Base-by-base conservation (phyloP, 805 yeast genomes). In the Clavispora asparagi region DNA sequence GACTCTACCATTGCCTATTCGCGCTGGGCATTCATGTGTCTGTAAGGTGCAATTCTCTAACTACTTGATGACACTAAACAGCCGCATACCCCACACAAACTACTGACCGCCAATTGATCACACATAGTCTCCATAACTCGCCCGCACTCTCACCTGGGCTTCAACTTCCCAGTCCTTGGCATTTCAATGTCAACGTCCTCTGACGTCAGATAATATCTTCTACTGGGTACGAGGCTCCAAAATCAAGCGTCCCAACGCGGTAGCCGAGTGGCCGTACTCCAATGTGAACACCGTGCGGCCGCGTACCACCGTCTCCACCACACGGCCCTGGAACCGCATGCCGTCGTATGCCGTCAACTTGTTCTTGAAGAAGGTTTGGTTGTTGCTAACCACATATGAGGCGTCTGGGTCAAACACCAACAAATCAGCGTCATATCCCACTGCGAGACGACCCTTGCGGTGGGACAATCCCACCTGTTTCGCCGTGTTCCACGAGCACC, bases 341-440 rank as follows among this genome's bases (percentile, higher is more conserved):
- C 95, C 95, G 57, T 87, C 75, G 61, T 88, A 92, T 0, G 96
- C 96, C 1, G 96, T 87, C 45, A 92, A 66, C 64, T 90, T 91
- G 71, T 91, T 92, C 56, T 88, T 90, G 73, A 87, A 92, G 54
- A 65, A 77, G 29, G 87, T 79, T 39, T 75, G 69, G 17, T 72
- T 71, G 58, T 85, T 83, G 4, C 67, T 64, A 30, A 87, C 76
- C 1, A 60, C 61, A 56, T 78, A 82, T 35, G 56, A 58, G 6
- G 70, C 70, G 11, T 72, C 71, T 7, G 87, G 81, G 61, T 92
- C 95, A 60, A 92, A 89, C 7, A 91, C 73, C 28, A 85, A 82
- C 52, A 91, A 81, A 64, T 91, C 98, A 0, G 97, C 97, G 64
- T 92, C 96, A 60, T 76, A 77, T 0, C 97, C 97, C 10, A 75